Percentiles rank a stretch among this genome's conserved stretches.
Conservation (phyloP, 2,329 filamentous ascomycete genomes). For the Arthrobotrys sphaeroides region DNA sequence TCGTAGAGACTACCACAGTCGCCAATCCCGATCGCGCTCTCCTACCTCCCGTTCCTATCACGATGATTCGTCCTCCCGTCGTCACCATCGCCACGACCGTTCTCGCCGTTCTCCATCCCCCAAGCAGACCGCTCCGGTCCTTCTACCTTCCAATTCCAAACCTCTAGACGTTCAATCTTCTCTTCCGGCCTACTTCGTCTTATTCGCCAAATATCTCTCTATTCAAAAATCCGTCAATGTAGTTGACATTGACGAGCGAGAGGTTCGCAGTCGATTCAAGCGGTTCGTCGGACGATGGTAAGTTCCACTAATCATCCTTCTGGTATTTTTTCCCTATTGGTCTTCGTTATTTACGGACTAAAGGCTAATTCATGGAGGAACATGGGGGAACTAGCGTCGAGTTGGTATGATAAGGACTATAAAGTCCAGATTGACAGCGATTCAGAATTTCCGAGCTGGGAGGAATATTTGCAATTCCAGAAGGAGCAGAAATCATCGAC, state of each 20-base stretch:
- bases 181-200: constrained; percentile 64
- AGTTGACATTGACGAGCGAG: constrained; percentile 73
- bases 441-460: constrained; percentile 51
- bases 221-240: constrained; percentile 82
- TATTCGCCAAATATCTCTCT: constrained; percentile 82
- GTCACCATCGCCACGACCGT: constrained; percentile 29
- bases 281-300: constrained; percentile 90
- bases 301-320: constrained; percentile 56
- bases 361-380: constrained; percentile 73
- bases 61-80: constrained; percentile 25
- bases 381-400: constrained; percentile 81
- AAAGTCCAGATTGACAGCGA: constrained; percentile 63
- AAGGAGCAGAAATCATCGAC: constrained; percentile 23
- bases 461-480: constrained; percentile 27
- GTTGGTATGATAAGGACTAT: constrained; percentile 89
- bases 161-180: constrained; percentile 72
- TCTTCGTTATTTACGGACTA: constrained; percentile 1
- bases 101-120: constrained; percentile 58
- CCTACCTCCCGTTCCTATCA: constrained; percentile 30
- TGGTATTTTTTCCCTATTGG: constrained; percentile 10
- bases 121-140: constrained; percentile 53
- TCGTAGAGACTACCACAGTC: not conserved
- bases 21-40: constrained; percentile 31
- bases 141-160: constrained; percentile 68
- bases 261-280: constrained; percentile 87